Evolutionary conservation across 805 yeast genomes (phyloP).

Genomic region (Vanderwaltozyma yarrowii): DNA sequence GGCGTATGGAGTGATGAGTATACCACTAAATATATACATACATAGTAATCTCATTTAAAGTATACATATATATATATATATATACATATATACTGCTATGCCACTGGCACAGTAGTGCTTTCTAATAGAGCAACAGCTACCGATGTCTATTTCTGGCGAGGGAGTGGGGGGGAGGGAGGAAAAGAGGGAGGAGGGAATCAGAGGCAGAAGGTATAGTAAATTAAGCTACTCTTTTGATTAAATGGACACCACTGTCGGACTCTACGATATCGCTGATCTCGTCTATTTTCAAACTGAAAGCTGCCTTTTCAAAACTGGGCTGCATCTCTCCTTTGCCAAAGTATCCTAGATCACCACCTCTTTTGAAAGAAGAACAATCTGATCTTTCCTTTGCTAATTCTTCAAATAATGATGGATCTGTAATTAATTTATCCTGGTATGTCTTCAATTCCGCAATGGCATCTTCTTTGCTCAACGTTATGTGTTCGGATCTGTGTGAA

Average conservation of each 20-base stretch:
- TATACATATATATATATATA: too few relatives aligned
- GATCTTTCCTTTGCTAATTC: slow-evolving; percentile 75
- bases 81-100: too few relatives aligned
- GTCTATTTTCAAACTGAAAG: slow-evolving; percentile 72
- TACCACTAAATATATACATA: too few relatives aligned
- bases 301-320: slow-evolving; percentile 82
- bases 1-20: too few relatives aligned
- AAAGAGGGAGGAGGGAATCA: too few relatives aligned
- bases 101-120: too few relatives aligned
- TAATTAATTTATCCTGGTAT: slow-evolving; percentile 46
- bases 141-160: too few relatives aligned
- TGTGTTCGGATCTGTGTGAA: slow-evolving; percentile 74
- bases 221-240: slow-evolving; percentile 66
- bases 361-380: slow-evolving; percentile 78
- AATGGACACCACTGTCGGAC: slow-evolving; percentile 83
- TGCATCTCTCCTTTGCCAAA: slow-evolving; percentile 93
- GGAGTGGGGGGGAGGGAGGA: too few relatives aligned
- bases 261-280: slow-evolving; percentile 78
- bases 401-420: slow-evolving; percentile 37
- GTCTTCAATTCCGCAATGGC: slow-evolving; percentile 55
- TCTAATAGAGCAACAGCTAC: too few relatives aligned
- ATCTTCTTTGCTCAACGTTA: slow-evolving; percentile 75
- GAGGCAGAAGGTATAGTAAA: too few relatives aligned
- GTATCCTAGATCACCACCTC: slow-evolving; percentile 87
- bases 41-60: too few relatives aligned